These are phyloP conservation scores for Calonectria hongkongensis DNA, from an alignment of 2,329 filamentous ascomycete species.

Conservation along the genomic window DNA sequence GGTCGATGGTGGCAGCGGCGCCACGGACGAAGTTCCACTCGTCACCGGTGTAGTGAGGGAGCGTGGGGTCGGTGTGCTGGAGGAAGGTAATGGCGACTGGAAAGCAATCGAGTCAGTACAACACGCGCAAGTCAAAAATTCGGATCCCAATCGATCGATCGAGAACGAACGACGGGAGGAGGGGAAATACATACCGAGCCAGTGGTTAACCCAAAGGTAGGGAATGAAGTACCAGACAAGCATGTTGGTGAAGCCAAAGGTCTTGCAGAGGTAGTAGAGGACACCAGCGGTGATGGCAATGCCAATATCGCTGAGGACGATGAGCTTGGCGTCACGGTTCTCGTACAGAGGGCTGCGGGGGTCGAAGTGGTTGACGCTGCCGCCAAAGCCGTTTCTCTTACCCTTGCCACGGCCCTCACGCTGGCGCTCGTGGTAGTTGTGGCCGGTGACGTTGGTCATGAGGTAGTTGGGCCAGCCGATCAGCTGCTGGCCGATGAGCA, in stretches of 20 bases:
- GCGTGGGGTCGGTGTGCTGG: slow-evolving; percentile 95
- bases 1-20: slow-evolving; percentile 95
- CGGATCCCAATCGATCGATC: too few species aligned
- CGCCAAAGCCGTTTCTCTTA: slow-evolving; percentile 87
- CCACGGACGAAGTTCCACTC: slow-evolving; percentile 96
- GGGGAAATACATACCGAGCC: slow-evolving; percentile 83
- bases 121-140: not conserved
- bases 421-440: slow-evolving; percentile 95
- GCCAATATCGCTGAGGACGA: slow-evolving; percentile 91
- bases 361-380: slow-evolving; percentile 96
- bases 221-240: slow-evolving; percentile 96
- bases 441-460: slow-evolving; percentile 92
- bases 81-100: slow-evolving; percentile 98
- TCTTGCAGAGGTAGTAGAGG: slow-evolving; percentile 82
- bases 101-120: slow-evolving; percentile 48
- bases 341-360: slow-evolving; percentile 93
- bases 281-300: slow-evolving; percentile 76
- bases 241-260: slow-evolving; percentile 89
- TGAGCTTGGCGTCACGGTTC: slow-evolving; percentile 90
- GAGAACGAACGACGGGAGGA: not conserved
- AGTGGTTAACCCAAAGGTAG: slow-evolving; percentile 99
- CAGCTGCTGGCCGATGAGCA: slow-evolving; percentile 89
- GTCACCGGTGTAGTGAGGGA: slow-evolving; percentile 91
- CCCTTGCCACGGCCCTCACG: slow-evolving; percentile 94
- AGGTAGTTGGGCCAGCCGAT: slow-evolving; percentile 96